A percentile compares a stretch with the other conserved stretches of the same genome.
Conservation (phyloP, 768 basidiomycete genomes). For the Pleurotus cornucopiae region DNA sequence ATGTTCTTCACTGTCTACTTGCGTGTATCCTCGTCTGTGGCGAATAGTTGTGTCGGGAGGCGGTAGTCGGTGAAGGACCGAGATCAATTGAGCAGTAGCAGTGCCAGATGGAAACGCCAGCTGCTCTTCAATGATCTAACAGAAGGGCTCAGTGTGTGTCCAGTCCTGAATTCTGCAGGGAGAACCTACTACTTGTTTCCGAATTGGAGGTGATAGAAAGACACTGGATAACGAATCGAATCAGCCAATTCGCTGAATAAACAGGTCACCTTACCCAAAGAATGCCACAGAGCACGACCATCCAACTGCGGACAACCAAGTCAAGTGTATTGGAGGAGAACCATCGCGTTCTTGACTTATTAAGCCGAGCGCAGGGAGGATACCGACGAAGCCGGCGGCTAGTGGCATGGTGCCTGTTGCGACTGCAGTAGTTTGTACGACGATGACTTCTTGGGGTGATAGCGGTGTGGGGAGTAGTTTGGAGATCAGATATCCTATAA, state of each 20-base stretch:
- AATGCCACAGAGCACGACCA: constrained; percentile 94
- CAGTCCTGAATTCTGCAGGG: not conserved
- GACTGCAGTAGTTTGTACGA: constrained; percentile 92
- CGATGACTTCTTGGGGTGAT: constrained; percentile 89
- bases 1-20: constrained; percentile 30
- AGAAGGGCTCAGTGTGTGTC: too few species aligned
- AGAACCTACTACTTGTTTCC: constrained; percentile 82
- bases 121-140: constrained; percentile 88
- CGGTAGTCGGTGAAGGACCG: constrained; percentile 78
- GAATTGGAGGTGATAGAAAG: constrained; percentile 92
- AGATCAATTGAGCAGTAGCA: constrained; percentile 92
- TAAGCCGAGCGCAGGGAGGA: constrained; percentile 83
- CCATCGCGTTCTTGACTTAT: constrained; percentile 77
- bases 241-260: not conserved
- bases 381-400: constrained; percentile 85
- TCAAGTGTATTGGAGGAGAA: constrained; percentile 66
- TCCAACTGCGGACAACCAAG: constrained; percentile 66
- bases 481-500: constrained; percentile 88
- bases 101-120: constrained; percentile 94
- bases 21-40: constrained; percentile 54
- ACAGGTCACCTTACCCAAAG: constrained; percentile 59
- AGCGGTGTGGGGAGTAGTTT: constrained; percentile 67
- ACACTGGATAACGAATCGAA: constrained; percentile 45
- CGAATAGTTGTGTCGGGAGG: constrained; percentile 58
- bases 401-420: constrained; percentile 91